phyloP scores from a whole-genome alignment of 1,284 basidiomycete genomes.

The Sporisorium graminicola region DNA sequence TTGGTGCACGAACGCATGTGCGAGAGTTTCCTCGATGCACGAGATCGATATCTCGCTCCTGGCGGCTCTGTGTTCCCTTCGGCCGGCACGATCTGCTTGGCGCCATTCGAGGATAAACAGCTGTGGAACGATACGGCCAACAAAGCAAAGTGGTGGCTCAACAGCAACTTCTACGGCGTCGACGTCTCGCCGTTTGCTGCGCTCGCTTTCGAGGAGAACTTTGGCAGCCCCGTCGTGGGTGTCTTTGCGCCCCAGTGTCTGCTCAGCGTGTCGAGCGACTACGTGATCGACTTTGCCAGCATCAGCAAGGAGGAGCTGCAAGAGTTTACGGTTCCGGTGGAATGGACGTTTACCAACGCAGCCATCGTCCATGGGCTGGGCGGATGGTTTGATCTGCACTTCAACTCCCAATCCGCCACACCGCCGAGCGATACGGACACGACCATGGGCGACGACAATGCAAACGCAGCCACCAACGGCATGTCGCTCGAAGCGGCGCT shows the following conservation, averaged over 20 bases:
- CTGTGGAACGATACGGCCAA: slow-evolving; percentile 72
- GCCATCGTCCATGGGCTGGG: slow-evolving; percentile 63
- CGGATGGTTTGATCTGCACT: slow-evolving; percentile 67
- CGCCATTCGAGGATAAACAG: slow-evolving; percentile 72
- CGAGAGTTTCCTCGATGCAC: slow-evolving; percentile 72
- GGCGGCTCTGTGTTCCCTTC: slow-evolving; percentile 72
- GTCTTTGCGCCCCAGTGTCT: slow-evolving; percentile 59
- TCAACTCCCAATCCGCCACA: slow-evolving; percentile 44
- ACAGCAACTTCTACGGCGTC: slow-evolving; percentile 66
- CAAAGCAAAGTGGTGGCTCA: slow-evolving; percentile 69
- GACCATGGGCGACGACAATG: slow-evolving; percentile 20
- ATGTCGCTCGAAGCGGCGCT: slow-evolving; percentile 26
- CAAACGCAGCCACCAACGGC: background rate
- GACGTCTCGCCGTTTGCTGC: slow-evolving; percentile 61
- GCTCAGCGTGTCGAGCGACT: slow-evolving; percentile 54
- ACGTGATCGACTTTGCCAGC: slow-evolving; percentile 61
- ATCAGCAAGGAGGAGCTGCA: slow-evolving; percentile 54
- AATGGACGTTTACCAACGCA: slow-evolving; percentile 48
- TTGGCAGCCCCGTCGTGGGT: slow-evolving; percentile 62
- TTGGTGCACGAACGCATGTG: slow-evolving; percentile 74
- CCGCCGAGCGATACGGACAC: slow-evolving; percentile 22
- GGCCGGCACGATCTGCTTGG: slow-evolving; percentile 72
- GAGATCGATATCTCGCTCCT: slow-evolving; percentile 72
- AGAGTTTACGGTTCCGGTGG: slow-evolving; percentile 61
- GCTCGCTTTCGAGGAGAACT: slow-evolving; percentile 59